Percentiles rank a stretch among this genome's conserved stretches.
Conservation (phyloP, 306 rosid species). For the Cucumis sativus region Cucumber_9930_V3 NC_026660.2:22903001-22903500, state of each 20-base stretch:
- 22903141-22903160: conserved; percentile 54
- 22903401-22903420: not conserved
- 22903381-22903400: not conserved
- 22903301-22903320: conserved; percentile 65
- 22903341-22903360: not conserved
- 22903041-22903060: not conserved
- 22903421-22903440: not conserved
- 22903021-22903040: not conserved
- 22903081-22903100: not conserved
- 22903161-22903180: conserved; percentile 53
- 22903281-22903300: conserved; percentile 80
- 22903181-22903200: conserved; percentile 74
- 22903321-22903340: not conserved
- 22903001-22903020: not conserved
- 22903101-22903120: conserved; percentile 65
- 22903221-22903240: conserved; percentile 55
- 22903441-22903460: not conserved
- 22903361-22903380: not conserved
- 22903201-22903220: conserved; percentile 52
- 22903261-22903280: conserved; percentile 71
- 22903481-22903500: not conserved
- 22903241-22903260: conserved; percentile 46
- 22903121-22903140: conserved; percentile 50
- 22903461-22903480: not conserved
- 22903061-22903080: not conserved